Evolutionary conservation across 2,329 filamentous ascomycete species (phyloP), one percentile per base, ranked within the genome.

Genomic region (Phyllosticta citrichinensis): DNA sequence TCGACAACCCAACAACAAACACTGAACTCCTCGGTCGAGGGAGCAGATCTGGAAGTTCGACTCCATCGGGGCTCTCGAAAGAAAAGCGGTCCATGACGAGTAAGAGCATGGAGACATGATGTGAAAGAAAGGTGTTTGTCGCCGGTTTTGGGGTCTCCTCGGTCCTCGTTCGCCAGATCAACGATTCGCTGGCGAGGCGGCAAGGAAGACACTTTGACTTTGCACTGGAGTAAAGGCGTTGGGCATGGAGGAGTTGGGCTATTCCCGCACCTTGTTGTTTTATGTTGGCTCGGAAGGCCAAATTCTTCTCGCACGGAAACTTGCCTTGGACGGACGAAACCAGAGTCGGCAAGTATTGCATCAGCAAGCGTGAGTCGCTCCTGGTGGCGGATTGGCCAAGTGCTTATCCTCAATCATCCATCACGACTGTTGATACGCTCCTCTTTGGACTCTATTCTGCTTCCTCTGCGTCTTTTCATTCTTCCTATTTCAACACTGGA

Each of bases 1-100:
- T 71, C 57, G 73, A 73, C 40, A 68, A 71, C 5, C 55, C 55
- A 5, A 47, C 55, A 35, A 52, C 35, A 11, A 52, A 55, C 9
- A 57, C 50, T 25, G 55, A 22, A 57, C 25, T 30, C 40, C 55
- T 19, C 53, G n/a, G 40, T n/a, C 40, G 40, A n/a, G 40, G 40
- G 40, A 47, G 40, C 40, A 14, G 58, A 20, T 56, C 58, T n/a
- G 54, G 58, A 20, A 55, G 52, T 4, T 52, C 59, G n/a, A 61
- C 59, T 5, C 59, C 59, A 9, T 61, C 59, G 6, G 59, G 59
- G n/a, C n/a, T 57, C 50, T 24, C 47, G 51, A 20, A 57, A 47
- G 24, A 61, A 33, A 61, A 52, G 59, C 24, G 56, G 52, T n/a
- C 57, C 57, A 19, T 33, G 56, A 54, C 51, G 57, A 61, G 55